phyloP scores from a whole-genome alignment of 2,329 filamentous ascomycete species.

The Phoma sp. region DNA sequence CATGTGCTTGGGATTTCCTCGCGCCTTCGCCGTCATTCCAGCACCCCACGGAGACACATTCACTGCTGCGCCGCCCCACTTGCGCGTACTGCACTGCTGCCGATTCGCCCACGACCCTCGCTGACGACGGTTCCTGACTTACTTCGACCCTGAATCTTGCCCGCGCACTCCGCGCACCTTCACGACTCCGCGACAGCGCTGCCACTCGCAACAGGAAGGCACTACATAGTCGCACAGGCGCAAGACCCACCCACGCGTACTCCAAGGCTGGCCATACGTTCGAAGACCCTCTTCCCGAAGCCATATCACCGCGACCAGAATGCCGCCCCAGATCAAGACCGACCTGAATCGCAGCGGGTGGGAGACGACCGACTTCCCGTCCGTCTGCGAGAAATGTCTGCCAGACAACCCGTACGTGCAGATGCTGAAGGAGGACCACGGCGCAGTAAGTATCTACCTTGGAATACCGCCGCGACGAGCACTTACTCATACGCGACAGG shows the following conservation, averaged over 20 bases:
- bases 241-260: conserved; percentile 2
- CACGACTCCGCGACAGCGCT: not conserved
- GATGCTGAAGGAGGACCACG: conserved; percentile 98
- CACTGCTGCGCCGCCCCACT: conserved; percentile 14
- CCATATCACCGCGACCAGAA: conserved; percentile 45
- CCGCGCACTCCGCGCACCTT: conserved; percentile 1
- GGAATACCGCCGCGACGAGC: conserved; percentile 72
- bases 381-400: conserved; percentile 89
- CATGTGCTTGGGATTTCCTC: conserved; percentile 2
- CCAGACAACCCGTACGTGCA: conserved; percentile 98
- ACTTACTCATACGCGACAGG: conserved; percentile 59
- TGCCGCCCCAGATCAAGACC: conserved; percentile 94
- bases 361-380: conserved; percentile 92
- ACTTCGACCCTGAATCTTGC: not conserved
- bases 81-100: conserved; percentile 13
- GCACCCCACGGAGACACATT: conserved; percentile 14
- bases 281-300: not conserved
- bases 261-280: conserved; percentile 13
- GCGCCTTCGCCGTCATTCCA: conserved; percentile 9
- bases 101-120: conserved; percentile 3
- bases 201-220: conserved; percentile 7
- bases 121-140: not conserved
- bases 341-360: conserved; percentile 94
- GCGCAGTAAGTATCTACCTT: conserved; percentile 70
- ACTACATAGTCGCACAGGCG: conserved; percentile 3